Evolutionary conservation across 2,329 filamentous ascomycete genomes (phyloP), one percentile per base, ranked within the genome.

Genomic region (Colletotrichum incanum): DNA sequence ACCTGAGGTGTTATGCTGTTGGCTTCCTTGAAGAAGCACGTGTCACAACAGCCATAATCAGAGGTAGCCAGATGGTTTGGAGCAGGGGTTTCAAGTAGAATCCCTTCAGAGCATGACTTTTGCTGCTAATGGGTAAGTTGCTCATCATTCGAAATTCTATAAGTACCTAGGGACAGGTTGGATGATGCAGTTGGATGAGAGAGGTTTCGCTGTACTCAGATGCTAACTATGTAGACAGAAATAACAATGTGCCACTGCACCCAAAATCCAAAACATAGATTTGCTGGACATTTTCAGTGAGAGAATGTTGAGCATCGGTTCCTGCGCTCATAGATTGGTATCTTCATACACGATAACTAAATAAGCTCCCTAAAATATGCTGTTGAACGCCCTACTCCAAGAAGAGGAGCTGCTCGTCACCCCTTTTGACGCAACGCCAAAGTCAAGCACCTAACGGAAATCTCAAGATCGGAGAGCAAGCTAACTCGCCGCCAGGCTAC

Each of bases 271-370:
- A 8, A 41, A 41, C 12, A 26, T 8, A n/a, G 12, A 39, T 31
- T 18, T 16, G 7, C 50, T 54, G 18, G 8, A 31, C 26, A n/a
- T 28, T 8, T 20, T 54, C 18, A 26, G 34, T 55, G 20, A 55
- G 31, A 55, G 20, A 12, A 55, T 20, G 20, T 43, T n/a, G 45
- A 37, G 49, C 49, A 43, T 34, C 43, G 26, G 28, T 18, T n/a
- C 14, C 9, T 18, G 23, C 60, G 49, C 26, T 60, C 20, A 37
- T 50, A 23, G 39, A 70, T 65, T 72, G 70, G 70, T 72, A 72
- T 72, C 65, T 70, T 56, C 23, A 41, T 70, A 72, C 50, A 47
- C 28, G 23, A 34, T n/a, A 56, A 55, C 63, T 62, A 23, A 66
- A 11, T 34, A 47, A 28, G 9, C 20, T 50, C 43, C 28, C 20